These are phyloP conservation scores for Leishmania arabica DNA, from an alignment of 208 protist genomes.

Conservation along the genomic window DNA sequence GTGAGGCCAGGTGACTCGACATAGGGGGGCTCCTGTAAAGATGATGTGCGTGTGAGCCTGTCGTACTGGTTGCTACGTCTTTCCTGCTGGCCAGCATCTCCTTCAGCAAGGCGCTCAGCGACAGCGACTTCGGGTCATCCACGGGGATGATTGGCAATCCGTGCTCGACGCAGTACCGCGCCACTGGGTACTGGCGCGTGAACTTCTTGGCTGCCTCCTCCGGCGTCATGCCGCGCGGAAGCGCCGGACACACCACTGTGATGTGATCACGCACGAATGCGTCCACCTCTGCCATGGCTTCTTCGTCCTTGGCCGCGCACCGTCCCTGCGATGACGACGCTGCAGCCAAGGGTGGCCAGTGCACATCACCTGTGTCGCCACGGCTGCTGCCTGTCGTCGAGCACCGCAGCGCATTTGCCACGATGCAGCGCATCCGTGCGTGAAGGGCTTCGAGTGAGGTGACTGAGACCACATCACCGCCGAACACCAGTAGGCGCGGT, in stretches of 20 bases:
- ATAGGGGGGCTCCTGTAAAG: neutral
- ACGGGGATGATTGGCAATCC: constrained; percentile 67
- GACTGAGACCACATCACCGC: constrained; percentile 79
- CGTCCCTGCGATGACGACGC: neutral
- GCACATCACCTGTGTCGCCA: neutral
- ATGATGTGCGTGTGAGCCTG: neutral
- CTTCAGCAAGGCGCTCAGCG: constrained; percentile 48
- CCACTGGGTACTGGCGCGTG: constrained; percentile 77
- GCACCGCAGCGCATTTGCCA: constrained; percentile 24
- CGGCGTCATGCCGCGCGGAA: constrained; percentile 52
- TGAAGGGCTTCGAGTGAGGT: constrained; percentile 73
- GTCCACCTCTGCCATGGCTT: constrained; percentile 12
- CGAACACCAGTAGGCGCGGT: constrained; percentile 82
- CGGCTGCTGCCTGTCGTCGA: neutral
- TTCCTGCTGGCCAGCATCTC: constrained; percentile 41
- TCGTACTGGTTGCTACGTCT: neutral
- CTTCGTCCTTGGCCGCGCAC: neutral
- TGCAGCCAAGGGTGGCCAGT: neutral
- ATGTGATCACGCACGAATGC: constrained; percentile 57
- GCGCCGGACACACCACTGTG: constrained; percentile 73
- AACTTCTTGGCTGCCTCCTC: constrained; percentile 38
- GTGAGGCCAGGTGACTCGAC: constrained; percentile 2
- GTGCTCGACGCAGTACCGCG: constrained; percentile 68
- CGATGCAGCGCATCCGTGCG: constrained; percentile 57
- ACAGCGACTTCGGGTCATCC: constrained; percentile 67